Evolutionary conservation across 2,329 filamentous ascomycete species (phyloP).

Genomic region (Cercospora sojina): DNA sequence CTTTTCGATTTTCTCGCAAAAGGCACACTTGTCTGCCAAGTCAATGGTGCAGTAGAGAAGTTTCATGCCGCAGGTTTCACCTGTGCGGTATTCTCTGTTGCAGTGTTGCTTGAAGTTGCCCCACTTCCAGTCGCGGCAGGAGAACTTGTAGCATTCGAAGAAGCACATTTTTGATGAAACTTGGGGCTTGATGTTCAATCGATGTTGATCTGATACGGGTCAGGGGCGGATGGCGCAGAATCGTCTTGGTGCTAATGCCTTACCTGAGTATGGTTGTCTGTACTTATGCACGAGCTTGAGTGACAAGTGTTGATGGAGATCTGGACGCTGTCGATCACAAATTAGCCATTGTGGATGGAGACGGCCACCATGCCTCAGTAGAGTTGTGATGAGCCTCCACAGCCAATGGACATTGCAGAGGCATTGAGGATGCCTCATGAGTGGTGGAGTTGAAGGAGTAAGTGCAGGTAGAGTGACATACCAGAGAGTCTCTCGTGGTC

Average conservation of each 20-base stretch:
- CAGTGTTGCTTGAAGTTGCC: constrained; percentile 89
- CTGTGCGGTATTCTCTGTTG: constrained; percentile 90
- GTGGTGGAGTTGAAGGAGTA: not conserved
- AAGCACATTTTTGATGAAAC: constrained; percentile 71
- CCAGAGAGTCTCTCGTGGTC: constrained; percentile 6
- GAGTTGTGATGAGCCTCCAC: constrained; percentile 7
- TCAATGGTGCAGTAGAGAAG: constrained; percentile 75
- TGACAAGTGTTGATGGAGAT: not conserved
- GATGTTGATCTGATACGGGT: not conserved
- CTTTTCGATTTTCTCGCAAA: constrained; percentile 86
- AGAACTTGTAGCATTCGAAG: constrained; percentile 85
- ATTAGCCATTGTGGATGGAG: constrained; percentile 10
- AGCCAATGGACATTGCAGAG: constrained; percentile 10
- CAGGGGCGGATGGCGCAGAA: constrained; percentile 1
- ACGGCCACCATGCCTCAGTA: not conserved
- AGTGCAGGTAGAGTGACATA: constrained; percentile 18
- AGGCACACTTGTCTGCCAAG: constrained; percentile 68
- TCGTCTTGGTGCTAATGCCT: constrained; percentile 1
- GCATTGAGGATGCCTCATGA: not conserved
- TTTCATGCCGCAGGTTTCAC: constrained; percentile 94
- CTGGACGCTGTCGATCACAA: constrained; percentile 1
- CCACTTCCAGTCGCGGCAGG: constrained; percentile 92
- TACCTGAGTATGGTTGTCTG: constrained; percentile 1
- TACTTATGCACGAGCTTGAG: constrained; percentile 13
- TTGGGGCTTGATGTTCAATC: not conserved